Conservation (phyloP, 352 stramenopile genomes). For the Phytophthora macrochlamydospora region DNA sequence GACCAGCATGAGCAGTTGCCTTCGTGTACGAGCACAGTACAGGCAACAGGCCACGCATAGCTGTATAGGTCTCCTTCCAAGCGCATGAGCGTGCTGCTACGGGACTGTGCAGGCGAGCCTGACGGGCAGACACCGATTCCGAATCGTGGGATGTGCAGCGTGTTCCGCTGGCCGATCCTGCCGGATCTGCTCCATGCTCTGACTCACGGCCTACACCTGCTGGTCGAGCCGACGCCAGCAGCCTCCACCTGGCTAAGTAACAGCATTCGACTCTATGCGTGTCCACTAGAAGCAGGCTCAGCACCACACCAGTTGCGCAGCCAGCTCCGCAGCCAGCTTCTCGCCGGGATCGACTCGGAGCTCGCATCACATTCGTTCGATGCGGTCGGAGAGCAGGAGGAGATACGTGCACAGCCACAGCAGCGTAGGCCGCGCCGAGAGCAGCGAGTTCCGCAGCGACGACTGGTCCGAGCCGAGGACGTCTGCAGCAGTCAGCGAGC, state of each 20-base stretch:
- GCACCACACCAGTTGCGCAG: background rate
- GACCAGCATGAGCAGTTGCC: no score
- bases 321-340: constrained; percentile 2
- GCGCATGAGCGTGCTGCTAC: no score
- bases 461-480: background rate
- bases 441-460: constrained; percentile 2
- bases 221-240: background rate
- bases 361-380: background rate
- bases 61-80: no score
- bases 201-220: constrained; percentile 9
- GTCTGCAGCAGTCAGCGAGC: constrained; percentile 10
- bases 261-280: constrained; percentile 18
- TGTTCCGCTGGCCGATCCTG: constrained; percentile 10
- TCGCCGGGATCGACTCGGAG: background rate
- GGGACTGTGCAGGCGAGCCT: background rate
- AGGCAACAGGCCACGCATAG: no score
- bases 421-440: background rate
- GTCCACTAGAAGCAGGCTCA: background rate
- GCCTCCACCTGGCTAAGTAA: constrained; percentile 9
- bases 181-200: background rate
- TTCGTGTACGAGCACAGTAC: no score
- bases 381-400: background rate
- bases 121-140: constrained; percentile 6
- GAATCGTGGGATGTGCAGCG: constrained; percentile 9
- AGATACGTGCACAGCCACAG: background rate